Evolutionary conservation across 768 basidiomycete genomes (phyloP).

Genomic region (Mycena haematopus): DNA sequence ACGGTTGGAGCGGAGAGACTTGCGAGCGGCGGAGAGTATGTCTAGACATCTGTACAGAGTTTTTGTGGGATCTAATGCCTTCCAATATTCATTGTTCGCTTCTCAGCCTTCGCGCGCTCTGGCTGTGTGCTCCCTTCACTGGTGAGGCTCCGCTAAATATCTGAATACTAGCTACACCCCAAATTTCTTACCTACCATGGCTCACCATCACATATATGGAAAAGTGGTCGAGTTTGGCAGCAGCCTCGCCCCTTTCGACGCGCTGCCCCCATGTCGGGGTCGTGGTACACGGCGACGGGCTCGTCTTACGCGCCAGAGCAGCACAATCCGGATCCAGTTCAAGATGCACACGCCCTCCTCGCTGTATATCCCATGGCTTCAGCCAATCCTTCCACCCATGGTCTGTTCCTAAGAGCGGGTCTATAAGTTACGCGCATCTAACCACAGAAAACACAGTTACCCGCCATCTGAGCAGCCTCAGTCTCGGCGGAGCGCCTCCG

Average conservation of each 20-base stretch:
- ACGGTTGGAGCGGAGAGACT: constrained; percentile 12
- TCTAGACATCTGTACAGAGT: no score
- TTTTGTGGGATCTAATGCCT: no score
- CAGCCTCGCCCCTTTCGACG: background rate
- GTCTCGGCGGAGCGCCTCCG: constrained; percentile 62
- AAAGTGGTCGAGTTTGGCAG: constrained; percentile 7
- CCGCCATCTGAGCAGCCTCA: constrained; percentile 67
- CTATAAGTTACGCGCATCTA: constrained; percentile 11
- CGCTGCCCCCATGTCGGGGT: constrained; percentile 23
- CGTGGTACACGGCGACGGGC: constrained; percentile 20
- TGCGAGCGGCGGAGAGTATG: constrained; percentile 5
- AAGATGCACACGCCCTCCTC: constrained; percentile 71
- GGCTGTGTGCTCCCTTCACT: no score
- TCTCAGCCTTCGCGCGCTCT: no score
- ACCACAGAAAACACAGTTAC: constrained; percentile 51
- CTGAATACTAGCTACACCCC: no score
- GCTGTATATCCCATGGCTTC: constrained; percentile 77
- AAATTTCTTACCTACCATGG: no score
- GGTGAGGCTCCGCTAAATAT: no score
- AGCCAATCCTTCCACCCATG: constrained; percentile 78
- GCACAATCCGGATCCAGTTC: constrained; percentile 54
- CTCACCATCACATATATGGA: no score
- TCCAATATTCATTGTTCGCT: no score
- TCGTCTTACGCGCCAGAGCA: constrained; percentile 22
- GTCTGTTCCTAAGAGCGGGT: constrained; percentile 44